Base-by-base conservation (phyloP, 352 stramenopile genomes). In the Pythium rishiriense region DNA sequence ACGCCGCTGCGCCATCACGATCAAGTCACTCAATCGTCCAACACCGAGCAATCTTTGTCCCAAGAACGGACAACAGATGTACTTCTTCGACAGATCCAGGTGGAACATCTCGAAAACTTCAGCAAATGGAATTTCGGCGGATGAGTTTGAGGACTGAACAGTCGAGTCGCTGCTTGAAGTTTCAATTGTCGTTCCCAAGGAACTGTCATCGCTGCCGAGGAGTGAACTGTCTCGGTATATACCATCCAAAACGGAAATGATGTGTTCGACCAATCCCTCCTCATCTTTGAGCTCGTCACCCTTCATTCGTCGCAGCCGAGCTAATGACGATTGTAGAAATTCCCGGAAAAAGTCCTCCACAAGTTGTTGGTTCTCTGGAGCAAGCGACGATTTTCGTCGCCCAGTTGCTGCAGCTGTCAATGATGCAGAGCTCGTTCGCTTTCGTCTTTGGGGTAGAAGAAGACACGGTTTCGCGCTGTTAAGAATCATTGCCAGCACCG, bases 51-150 rank as follows among this genome's bases (percentile, higher is more conserved):
- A 68, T 21, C 87, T 76, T 59, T 94, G 85, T 0, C 74, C 74
- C 37, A 96, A 72, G 54, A 88, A 94, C 19, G 85, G 87, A 47
- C 87, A 96, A 60, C 87, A 94, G 31, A 96, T 84, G 58, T 88
- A 88, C 68, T 90, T 91, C 59, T 94, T 93, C 14, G 85, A 84
- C n/a, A 94, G 45, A 54, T 94, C 81, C 61, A 96, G 75, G 64
- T 92, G 80, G 35, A 94, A 91, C 26, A 93, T 71, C 52, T 96
- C 87, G 63, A 92, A 88, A 4, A 78, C 68, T 58, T 96, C 80
- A 19, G 83, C 80, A 68, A 93, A 91, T 54, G 75, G 58, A 15
- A 62, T 62, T 80, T 77, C 58, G 29, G 22, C 37, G 4, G 14
- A 58, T 10, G 57, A 51, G 19, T 41, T 51, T 0, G 54, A 46